Evolutionary conservation across 1,139 yeast species (phyloP).

Genomic region (Diutina scorzettiae): DNA sequence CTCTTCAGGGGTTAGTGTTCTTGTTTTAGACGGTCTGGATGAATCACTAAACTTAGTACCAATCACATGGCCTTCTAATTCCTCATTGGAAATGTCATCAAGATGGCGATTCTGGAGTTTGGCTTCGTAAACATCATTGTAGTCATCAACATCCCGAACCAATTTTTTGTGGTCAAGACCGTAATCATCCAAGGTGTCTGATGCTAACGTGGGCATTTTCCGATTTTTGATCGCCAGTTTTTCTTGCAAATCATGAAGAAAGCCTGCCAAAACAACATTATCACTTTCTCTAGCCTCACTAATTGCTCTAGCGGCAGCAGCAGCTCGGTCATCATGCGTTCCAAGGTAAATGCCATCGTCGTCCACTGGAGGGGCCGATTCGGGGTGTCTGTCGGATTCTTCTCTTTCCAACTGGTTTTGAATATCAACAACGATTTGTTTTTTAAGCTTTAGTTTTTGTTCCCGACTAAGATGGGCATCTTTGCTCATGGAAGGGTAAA

Average conservation of each 20-base stretch:
- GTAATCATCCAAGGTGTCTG: not conserved
- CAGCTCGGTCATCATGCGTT: not conserved
- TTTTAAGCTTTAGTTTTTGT: slow-evolving; percentile 1
- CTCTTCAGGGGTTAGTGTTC: not conserved
- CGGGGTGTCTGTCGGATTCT: not conserved
- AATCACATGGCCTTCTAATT: not conserved
- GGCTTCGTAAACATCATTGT: not conserved
- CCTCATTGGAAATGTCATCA: not conserved
- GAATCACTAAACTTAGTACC: not conserved
- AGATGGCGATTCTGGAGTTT: not conserved
- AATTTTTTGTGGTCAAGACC: not conserved
- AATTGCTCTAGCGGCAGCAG: not conserved
- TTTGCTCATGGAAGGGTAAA: slow-evolving; percentile 2
- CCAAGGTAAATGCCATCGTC: slow-evolving; percentile 1
- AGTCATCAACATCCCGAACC: not conserved
- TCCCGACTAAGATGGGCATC: not conserved
- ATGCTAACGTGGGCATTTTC: not conserved
- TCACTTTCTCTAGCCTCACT: not conserved
- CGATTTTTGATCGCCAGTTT: slow-evolving; percentile 4
- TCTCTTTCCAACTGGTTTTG: slow-evolving; percentile 1
- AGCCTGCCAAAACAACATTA: not conserved
- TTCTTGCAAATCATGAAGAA: slow-evolving; percentile 3
- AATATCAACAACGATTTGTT: slow-evolving; percentile 5
- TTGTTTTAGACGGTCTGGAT: not conserved
- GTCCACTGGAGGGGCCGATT: too few species aligned